A percentile compares a stretch with the other conserved stretches of the same genome.
Evolutionary conservation across 1,139 yeast genomes (phyloP).

Genomic region (Tardiomyces blankii): DNA sequence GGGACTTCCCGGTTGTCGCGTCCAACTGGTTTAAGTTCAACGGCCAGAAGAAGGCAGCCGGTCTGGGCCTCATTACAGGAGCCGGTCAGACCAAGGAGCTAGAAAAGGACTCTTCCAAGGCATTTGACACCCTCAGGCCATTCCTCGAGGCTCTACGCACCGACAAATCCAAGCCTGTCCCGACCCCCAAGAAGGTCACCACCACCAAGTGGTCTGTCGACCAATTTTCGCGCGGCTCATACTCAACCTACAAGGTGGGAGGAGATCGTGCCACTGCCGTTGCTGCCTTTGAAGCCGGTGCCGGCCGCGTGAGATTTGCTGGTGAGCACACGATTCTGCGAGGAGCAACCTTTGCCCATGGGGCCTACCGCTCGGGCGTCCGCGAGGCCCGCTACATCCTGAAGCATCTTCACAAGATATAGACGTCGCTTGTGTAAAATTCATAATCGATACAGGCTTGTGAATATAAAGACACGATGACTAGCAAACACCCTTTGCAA

Average conservation of each 20-base stretch:
- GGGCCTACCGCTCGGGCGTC: conserved; percentile 67
- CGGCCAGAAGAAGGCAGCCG: conserved; percentile 13
- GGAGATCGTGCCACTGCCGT: conserved; percentile 55
- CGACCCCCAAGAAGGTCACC: conserved; percentile 38
- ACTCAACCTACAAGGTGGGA: conserved; percentile 54
- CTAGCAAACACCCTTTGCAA: conserved; percentile 38
- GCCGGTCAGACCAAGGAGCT: neutral
- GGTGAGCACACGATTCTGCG: conserved; percentile 74
- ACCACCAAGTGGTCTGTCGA: conserved; percentile 63
- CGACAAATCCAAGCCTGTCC: conserved; percentile 15
- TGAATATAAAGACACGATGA: no score
- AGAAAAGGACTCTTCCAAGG: neutral
- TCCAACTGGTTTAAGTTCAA: conserved; percentile 27
- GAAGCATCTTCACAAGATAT: neutral
- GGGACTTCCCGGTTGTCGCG: conserved; percentile 21
- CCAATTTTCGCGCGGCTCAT: conserved; percentile 62
- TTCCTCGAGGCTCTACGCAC: conserved; percentile 21
- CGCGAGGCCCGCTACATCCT: conserved; percentile 11
- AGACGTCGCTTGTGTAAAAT: no score
- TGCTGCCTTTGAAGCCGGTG: conserved; percentile 31
- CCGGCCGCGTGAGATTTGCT: conserved; percentile 39
- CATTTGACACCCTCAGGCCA: conserved; percentile 23
- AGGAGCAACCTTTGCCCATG: conserved; percentile 82
- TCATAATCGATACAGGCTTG: no score
- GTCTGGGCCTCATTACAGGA: neutral